Evolutionary conservation across 306 rosid genomes (phyloP), one percentile per base, ranked within the genome.

Genomic region (Herpetospermum pedunculosum): DNA sequence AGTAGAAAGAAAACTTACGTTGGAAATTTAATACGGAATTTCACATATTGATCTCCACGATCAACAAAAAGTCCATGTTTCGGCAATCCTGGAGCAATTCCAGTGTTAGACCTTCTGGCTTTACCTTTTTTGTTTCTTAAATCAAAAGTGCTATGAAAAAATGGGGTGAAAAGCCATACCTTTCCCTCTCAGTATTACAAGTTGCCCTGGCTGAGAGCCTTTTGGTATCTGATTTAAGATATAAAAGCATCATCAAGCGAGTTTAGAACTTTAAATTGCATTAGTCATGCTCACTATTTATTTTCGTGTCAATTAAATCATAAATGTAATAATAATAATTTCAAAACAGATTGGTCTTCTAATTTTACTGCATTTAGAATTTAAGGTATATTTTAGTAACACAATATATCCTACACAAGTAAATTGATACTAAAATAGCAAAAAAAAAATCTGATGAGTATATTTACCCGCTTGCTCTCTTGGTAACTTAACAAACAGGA

Each of bases 181-280:
- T 89, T 94, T 89, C 84, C 99, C 99, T 83, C 97, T 88, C 79
- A 94, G 81, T 53, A 77, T 79, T 76, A 87, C 77, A 80, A 84
- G 92, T 77, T 91, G 96, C 75, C 99, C 97, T 43, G 88, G 95
- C 76, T 94, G 99, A 85, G 87, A 95, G 54, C 96, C 92, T 81
- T 87, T 89, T 14, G 99, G 97, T 85, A 94, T 87, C 99, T 94
- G 86, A 74, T 73, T 79, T 64, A 84, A 82, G 43, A 58, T 73
- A 79, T 26, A 52, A 78, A 81, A 67, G 78, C 75, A 85, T 72
- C 78, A 46, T 73, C 78, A 53, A 49, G 55, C 79, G 59, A 74
- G 64, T 52, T 15, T 59, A 30, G 30, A 59, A 6, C 68, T 59
- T 58, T 29, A 40, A 70, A 70, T 46, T 29, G 58, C 58, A 70